These are phyloP conservation scores for Petasospora rhodanensis DNA, from an alignment of 1,139 yeast genomes.

Conservation along the genomic window DNA sequence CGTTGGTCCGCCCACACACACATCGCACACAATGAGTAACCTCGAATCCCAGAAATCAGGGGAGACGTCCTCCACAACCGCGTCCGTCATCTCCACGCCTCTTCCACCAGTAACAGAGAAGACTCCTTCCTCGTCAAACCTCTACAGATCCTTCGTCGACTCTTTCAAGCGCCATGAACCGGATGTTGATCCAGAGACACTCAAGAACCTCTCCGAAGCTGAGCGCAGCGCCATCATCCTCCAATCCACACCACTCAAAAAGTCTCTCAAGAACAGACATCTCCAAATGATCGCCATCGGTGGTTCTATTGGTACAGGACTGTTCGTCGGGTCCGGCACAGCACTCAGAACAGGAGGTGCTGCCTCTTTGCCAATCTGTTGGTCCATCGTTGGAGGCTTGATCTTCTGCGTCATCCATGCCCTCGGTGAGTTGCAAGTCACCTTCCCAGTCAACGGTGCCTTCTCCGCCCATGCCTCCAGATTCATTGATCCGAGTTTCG, in stretches of 20 bases:
- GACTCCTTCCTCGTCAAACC: neutral
- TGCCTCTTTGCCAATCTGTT: conserved; percentile 21
- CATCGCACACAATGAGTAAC: too few relatives aligned
- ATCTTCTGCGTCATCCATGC: conserved; percentile 21
- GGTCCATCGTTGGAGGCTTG: conserved; percentile 18
- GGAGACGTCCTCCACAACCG: neutral
- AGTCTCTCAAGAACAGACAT: conserved; percentile 20
- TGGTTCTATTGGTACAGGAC: conserved; percentile 56
- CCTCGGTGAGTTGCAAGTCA: conserved; percentile 20
- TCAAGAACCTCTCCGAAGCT: conserved; percentile 27
- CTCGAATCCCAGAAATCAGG: too few relatives aligned
- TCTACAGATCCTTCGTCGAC: conserved; percentile 30
- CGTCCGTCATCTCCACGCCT: neutral
- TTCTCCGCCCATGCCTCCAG: conserved; percentile 23
- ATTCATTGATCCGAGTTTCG: conserved; percentile 24
- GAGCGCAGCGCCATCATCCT: conserved; percentile 17
- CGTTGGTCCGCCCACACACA: too few relatives aligned
- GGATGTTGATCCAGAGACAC: conserved; percentile 55
- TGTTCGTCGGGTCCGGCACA: conserved; percentile 22
- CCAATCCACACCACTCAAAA: conserved; percentile 17
- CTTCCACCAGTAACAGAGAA: neutral
- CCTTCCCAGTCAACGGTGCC: conserved; percentile 24
- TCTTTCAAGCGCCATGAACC: conserved; percentile 42
- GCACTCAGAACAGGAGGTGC: conserved; percentile 23
- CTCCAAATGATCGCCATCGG: conserved; percentile 79